phyloP scores from a whole-genome alignment of 768 basidiomycete species.

The Goffeauzyma gilvescens region DNA sequence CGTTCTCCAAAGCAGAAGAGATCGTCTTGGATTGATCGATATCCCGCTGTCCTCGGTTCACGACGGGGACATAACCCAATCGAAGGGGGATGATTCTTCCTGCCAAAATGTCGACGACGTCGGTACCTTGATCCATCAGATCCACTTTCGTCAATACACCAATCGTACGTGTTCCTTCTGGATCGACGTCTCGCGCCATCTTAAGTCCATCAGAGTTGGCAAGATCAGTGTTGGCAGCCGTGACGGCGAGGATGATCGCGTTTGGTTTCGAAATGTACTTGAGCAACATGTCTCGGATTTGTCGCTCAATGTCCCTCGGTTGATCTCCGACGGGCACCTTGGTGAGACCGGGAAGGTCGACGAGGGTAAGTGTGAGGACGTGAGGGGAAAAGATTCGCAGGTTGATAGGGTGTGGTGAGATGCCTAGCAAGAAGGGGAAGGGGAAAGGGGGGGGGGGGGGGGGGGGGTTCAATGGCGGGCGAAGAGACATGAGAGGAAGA shows the following conservation, averaged over 20 bases:
- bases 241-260: conserved; percentile 91
- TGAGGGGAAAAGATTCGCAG: conserved; percentile 92
- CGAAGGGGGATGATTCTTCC: conserved; percentile 90
- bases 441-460: too few species aligned
- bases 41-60: conserved; percentile 93
- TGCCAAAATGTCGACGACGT: conserved; percentile 96
- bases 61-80: conserved; percentile 92
- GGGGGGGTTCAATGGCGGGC: too few species aligned
- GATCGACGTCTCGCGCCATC: conserved; percentile 89
- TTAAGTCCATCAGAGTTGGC: conserved; percentile 97
- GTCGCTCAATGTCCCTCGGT: conserved; percentile 89
- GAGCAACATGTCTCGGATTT: conserved; percentile 87
- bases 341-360: conserved; percentile 86
- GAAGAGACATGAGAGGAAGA: too few species aligned
- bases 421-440: too few species aligned
- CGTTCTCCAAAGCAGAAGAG: conserved; percentile 61
- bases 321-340: conserved; percentile 93
- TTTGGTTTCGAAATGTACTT: conserved; percentile 90
- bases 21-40: conserved; percentile 82
- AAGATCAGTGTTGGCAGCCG: conserved; percentile 86
- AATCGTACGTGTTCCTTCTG: conserved; percentile 87
- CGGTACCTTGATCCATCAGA: conserved; percentile 93
- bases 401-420: conserved; percentile 93
- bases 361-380: conserved; percentile 87
- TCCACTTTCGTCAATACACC: conserved; percentile 98